Percentiles rank a stretch among this genome's conserved stretches.
Conservation (phyloP, 1,284 basidiomycete genomes). For the Anthracocystis panici-leucophaei region DNA sequence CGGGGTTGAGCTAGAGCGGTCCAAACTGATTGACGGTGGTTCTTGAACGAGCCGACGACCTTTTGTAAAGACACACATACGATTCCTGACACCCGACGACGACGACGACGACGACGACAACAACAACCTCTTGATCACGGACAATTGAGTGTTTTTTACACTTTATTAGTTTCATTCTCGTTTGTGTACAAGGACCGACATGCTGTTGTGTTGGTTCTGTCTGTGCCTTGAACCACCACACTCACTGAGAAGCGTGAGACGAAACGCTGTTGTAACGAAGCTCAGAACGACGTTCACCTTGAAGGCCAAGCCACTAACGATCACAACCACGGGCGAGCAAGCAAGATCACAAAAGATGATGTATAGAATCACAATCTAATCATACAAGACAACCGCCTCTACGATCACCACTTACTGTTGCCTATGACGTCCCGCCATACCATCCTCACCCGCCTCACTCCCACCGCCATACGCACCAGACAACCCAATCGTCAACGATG, state of each 20-base stretch:
- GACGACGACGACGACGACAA: not conserved
- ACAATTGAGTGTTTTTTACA: constrained; percentile 23
- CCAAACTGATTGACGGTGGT: too few relatives aligned
- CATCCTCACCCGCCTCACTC: not conserved
- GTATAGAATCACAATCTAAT: too few relatives aligned
- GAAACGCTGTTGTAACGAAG: too few relatives aligned
- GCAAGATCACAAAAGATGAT: too few relatives aligned
- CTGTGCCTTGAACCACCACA: not conserved
- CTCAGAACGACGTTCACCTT: too few relatives aligned
- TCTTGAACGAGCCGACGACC: too few relatives aligned
- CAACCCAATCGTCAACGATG: constrained; percentile 21
- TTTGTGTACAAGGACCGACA: not conserved
- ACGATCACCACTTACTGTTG: not conserved
- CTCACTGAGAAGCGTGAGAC: not conserved
- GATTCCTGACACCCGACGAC: too few relatives aligned
- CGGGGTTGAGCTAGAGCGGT: constrained; percentile 26
- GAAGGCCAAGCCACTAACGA: too few relatives aligned
- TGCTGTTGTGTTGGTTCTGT: not conserved
- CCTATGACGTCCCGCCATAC: not conserved
- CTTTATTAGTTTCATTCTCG: not conserved
- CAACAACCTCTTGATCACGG: constrained; percentile 33
- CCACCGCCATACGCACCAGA: not conserved
- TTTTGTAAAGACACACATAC: too few relatives aligned
- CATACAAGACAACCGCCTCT: not conserved
- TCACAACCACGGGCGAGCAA: too few relatives aligned